Percentiles rank a stretch among this genome's conserved stretches.
Evolutionary conservation across 2,329 filamentous ascomycete species (phyloP).

Genomic region (Diaporthe amygdali): DNA sequence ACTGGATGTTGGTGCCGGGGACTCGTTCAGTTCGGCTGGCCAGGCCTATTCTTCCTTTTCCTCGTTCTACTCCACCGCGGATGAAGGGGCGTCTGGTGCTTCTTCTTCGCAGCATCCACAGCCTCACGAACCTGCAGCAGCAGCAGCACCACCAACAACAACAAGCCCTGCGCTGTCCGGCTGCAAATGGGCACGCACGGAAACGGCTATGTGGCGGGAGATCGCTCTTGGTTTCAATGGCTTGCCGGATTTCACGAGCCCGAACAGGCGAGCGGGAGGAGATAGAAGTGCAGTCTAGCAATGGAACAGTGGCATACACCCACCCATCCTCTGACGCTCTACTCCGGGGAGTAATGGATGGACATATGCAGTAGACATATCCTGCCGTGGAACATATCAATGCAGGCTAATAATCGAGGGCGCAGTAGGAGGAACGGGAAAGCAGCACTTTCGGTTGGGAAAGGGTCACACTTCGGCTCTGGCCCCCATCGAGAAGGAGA

Average conservation of each 20-base stretch:
- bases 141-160: background rate
- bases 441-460: background rate
- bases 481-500: background rate
- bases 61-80: background rate
- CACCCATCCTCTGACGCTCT: background rate
- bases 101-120: background rate
- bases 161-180: background rate
- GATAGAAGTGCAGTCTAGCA: background rate
- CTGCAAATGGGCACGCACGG: slow-evolving; percentile 3
- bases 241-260: slow-evolving; percentile 14
- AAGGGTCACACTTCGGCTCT: background rate
- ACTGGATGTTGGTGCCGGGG: background rate
- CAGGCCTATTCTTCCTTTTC: background rate
- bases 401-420: background rate
- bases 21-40: background rate
- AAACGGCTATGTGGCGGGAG: slow-evolving; percentile 1
- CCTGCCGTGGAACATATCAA: background rate
- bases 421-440: background rate
- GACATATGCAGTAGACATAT: background rate
- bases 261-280: slow-evolving; percentile 16
- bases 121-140: background rate
- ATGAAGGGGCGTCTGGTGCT: background rate
- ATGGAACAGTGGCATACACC: background rate
- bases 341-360: background rate
- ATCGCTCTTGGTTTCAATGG: slow-evolving; percentile 18